Percentiles rank a stretch among this genome's conserved stretches.
Evolutionary conservation across 495 filamentous ascomycete genomes (phyloP).

Genomic region (Penicillium mononematosum): DNA sequence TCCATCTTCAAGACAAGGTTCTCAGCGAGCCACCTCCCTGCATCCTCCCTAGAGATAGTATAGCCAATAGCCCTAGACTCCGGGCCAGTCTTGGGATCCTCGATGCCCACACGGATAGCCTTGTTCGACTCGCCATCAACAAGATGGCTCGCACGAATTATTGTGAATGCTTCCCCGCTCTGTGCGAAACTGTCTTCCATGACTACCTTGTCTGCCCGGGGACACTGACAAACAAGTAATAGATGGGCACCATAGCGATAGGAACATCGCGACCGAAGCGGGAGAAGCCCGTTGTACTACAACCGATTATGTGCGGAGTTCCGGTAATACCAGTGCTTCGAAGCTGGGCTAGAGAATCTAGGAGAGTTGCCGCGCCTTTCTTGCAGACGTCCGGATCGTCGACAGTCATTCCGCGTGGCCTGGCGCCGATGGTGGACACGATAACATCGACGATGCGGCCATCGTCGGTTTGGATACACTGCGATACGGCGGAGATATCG

Average conservation of each 20-base stretch:
- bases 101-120: slow-evolving; percentile 41
- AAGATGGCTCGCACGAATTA: slow-evolving; percentile 49
- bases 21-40: slow-evolving; percentile 40
- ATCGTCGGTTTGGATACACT: slow-evolving; percentile 31
- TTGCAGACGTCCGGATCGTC: slow-evolving; percentile 60
- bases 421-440: slow-evolving; percentile 36
- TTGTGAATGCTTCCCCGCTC: slow-evolving; percentile 32
- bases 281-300: slow-evolving; percentile 56
- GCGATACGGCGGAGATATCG: slow-evolving; percentile 39
- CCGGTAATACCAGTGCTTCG: slow-evolving; percentile 13
- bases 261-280: slow-evolving; percentile 53
- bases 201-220: slow-evolving; percentile 58
- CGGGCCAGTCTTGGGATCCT: slow-evolving; percentile 39
- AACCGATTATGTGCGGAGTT: slow-evolving; percentile 46
- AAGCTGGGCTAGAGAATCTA: slow-evolving; percentile 43
- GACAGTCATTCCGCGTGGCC: slow-evolving; percentile 31
- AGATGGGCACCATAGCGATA: slow-evolving; percentile 47
- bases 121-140: slow-evolving; percentile 32
- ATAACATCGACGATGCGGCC: slow-evolving; percentile 29
- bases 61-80: slow-evolving; percentile 45
- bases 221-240: slow-evolving; percentile 46
- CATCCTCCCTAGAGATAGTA: slow-evolving; percentile 40
- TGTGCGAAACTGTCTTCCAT: slow-evolving; percentile 53
- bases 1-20: slow-evolving; percentile 18
- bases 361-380: slow-evolving; percentile 45